Percentiles rank a stretch among this genome's conserved stretches.
Evolutionary conservation across 805 yeast species (phyloP).

Genomic region (Saccharomycopsis sp.): DNA sequence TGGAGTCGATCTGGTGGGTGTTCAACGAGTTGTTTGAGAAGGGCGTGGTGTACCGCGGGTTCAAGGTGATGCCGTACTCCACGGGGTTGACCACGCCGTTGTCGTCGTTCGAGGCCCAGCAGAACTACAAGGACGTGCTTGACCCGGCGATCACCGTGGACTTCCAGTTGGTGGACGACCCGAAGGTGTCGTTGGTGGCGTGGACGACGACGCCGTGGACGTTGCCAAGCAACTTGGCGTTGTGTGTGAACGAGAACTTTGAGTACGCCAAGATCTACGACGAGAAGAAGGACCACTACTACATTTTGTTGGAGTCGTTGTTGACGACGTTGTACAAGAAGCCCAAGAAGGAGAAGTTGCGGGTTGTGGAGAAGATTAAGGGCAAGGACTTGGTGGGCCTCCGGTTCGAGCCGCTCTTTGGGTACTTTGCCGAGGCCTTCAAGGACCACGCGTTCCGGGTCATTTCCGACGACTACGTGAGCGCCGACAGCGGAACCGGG

Average conservation of each 20-base stretch:
- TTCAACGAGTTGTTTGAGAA: slow-evolving; percentile 83
- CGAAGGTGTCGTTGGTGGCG: slow-evolving; percentile 79
- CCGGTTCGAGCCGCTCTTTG: slow-evolving; percentile 77
- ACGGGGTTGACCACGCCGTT: slow-evolving; percentile 96
- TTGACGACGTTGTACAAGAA: slow-evolving; percentile 84
- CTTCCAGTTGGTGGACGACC: slow-evolving; percentile 75
- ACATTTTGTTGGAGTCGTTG: slow-evolving; percentile 77
- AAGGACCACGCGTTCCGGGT: slow-evolving; percentile 78
- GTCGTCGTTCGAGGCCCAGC: slow-evolving; percentile 97
- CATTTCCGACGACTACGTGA: slow-evolving; percentile 75
- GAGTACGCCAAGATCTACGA: slow-evolving; percentile 91
- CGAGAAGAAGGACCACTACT: slow-evolving; percentile 76
- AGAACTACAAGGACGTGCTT: slow-evolving; percentile 92
- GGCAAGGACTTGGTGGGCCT: slow-evolving; percentile 78
- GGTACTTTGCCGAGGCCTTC: slow-evolving; percentile 70
- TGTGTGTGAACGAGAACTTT: slow-evolving; percentile 85
- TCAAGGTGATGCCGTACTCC: slow-evolving; percentile 97
- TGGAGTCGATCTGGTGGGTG: slow-evolving; percentile 99
- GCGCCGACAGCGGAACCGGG: slow-evolving; percentile 97
- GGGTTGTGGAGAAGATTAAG: slow-evolving; percentile 68
- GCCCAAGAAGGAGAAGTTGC: slow-evolving; percentile 84
- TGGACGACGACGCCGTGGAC: slow-evolving; percentile 99
- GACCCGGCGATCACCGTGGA: slow-evolving; percentile 96
- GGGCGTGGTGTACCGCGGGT: slow-evolving; percentile 88
- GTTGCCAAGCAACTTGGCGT: slow-evolving; percentile 85